Base-by-base conservation (phyloP, 176 grass and related monocot genomes). In the Zoysia japonica region DNA sequence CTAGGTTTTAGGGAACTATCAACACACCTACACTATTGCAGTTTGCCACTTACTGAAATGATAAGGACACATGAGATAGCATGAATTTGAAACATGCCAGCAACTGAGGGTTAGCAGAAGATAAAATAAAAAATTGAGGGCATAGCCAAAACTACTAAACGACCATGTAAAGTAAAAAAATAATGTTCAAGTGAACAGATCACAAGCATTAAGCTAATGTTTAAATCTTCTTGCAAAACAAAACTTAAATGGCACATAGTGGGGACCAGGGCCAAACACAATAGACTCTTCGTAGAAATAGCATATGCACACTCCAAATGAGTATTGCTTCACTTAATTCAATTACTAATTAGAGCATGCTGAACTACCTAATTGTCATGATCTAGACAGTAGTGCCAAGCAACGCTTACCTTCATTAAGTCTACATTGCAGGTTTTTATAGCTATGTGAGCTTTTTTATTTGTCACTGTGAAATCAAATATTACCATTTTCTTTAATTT, bases 321-420 rank as follows among this genome's bases (percentile, higher is more conserved):
- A 0, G 2, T 11, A 51, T 20, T 20, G 16, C 62, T 43, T 28
- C 48, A 54, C 11, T 54, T 9, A 53, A 78, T 65, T 47, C 61
- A 17, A 67, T 45, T 42, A n/a, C 52, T 13, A 42, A 42, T 50
- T 52, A 41, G 62, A 68, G n/a, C 20, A 80, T 45, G 19, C 65
- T 59, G 16, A 56, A 67, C 39, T 42, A 20, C 6, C 41, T 68
- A 79, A 17, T 54, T 67, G 17, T 55, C 37, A 44, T 79, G 16
- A 67, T 67, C 39, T 79, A 56, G n/a, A 45, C 50, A 56, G 50
- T 4, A 80, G 0, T 17, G 50, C 4, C 40, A 68, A 79, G 63
- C 49, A 79, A 79, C 55, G 51, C 9, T 35, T 80, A 47, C 68
- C 40, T 69, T 69, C 50, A 35, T 41, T 11, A 37, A 68, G n/a